Evolutionary conservation across 371 early-diverging fungal genomes (phyloP), one percentile per base, ranked within the genome.

Genomic region (Coemansia sp.): DNA sequence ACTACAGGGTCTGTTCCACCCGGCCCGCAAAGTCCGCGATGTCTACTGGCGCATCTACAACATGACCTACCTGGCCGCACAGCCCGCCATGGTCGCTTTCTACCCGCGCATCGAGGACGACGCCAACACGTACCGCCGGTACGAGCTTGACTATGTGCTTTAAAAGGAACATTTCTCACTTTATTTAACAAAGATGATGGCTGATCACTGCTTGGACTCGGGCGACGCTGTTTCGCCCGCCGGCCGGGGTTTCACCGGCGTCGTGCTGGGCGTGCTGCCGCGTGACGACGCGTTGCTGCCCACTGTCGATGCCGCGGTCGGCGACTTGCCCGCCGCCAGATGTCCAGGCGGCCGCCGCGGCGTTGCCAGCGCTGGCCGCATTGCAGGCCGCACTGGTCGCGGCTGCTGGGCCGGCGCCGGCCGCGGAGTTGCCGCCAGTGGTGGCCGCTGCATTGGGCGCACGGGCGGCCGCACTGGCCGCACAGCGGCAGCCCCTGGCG

Each of bases 41-140:
- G 88, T 95, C 13, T 98, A 98, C 78, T 96, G 96, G 96, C 94
- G 94, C 82, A 90, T 99, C 54, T 97, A 92, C 83, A 97, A 98
- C 76, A 90, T 88, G 61, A 70, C 93, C 67, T 98, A 96, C 66
- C 92, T 98, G 68, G 90, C 88, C 9, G 80, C 87, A n/a, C 97
- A 96, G 82, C 96, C 95, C 65, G 88, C 91, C 14, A 70, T 98
- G 59, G 92, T 96, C 5, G 87, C 96, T 1, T 93, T 80, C 67
- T 97, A 94, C 67, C 96, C 99, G 13, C 76, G 90, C 41, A 83
- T 96, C 52, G 94, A 93, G 62, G 83, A 91, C 69, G 92, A 93
- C 61, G 87, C 82, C 34, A 93, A 93, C 70, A 70, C 59, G 13
- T 95, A 90, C 65, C 82, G 84, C 57, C 85, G 94, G 20, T 81